Evolutionary conservation across 441 rosid genomes (phyloP).

Genomic region (Brassica hybrid): DNA sequence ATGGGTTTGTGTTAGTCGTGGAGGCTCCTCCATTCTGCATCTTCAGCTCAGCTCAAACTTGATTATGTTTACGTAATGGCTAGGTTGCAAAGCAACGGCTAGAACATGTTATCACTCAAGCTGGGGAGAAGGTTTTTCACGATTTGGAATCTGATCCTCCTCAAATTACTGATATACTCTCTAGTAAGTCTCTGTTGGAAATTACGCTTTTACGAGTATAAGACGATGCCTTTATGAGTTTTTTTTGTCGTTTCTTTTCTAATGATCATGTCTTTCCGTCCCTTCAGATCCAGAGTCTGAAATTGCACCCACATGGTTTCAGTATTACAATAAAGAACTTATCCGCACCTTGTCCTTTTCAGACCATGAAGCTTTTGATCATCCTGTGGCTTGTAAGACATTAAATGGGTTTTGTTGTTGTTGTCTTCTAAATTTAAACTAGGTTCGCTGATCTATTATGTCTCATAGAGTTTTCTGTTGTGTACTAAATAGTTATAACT

Average conservation of each 20-base stretch:
- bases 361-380: slow-evolving; percentile 97
- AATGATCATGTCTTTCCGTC: slow-evolving; percentile 28
- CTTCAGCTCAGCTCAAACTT: slow-evolving; percentile 12
- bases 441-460: slow-evolving; percentile 4
- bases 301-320: slow-evolving; percentile 88
- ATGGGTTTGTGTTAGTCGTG: too few relatives aligned
- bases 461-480: slow-evolving; percentile 32
- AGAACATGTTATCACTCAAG: slow-evolving; percentile 72
- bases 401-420: slow-evolving; percentile 32
- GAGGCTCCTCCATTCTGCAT: slow-evolving; percentile 4
- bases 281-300: slow-evolving; percentile 80
- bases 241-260: too few relatives aligned
- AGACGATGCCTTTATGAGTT: too few relatives aligned
- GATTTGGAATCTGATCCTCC: slow-evolving; percentile 66
- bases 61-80: slow-evolving; percentile 30
- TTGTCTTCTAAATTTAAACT: slow-evolving; percentile 21
- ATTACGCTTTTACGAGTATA: too few relatives aligned
- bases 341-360: slow-evolving; percentile 75
- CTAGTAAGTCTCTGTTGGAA: slow-evolving; percentile 72
- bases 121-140: slow-evolving; percentile 70
- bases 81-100: slow-evolving; percentile 88
- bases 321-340: slow-evolving; percentile 81
- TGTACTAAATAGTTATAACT: slow-evolving; percentile 15
- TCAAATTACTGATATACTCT: slow-evolving; percentile 57
- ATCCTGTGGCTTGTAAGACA: slow-evolving; percentile 96